Base-by-base conservation (phyloP, 371 early-diverging fungal genomes). In the Apophysomyces ossiformis region DNA sequence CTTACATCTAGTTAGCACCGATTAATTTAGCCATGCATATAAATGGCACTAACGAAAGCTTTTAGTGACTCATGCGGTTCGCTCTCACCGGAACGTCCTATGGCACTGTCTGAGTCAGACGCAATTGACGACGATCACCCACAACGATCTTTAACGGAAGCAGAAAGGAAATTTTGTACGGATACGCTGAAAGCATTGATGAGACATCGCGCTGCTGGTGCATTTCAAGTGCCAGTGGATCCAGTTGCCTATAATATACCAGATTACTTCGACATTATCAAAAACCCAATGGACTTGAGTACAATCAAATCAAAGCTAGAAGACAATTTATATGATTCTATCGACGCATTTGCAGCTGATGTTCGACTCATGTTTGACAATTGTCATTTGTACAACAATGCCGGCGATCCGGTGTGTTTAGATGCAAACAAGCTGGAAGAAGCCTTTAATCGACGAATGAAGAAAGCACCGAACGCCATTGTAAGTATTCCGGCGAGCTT, bases 211-310 rank as follows among this genome's bases (percentile, higher is more conserved):
- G 76, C 85, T 50, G 87, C 94, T 2, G 69, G 76, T 37, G 91
- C 93, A 2, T 99, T 99, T 73, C 75, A 93, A 11, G 75, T 69
- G 4, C 84, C 86, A 36, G 86, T 85, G 12, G 86, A 85, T 73
- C 78, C 78, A 7, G 66, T 81, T 21, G 45, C 62, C n/a, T 72
- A 73, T 35, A 75, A 77, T 50, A 77, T 76, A 58, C 83, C 84
- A 15, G 91, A 93, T 37, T 97, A 97, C 74, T 84, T 87, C 45
- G 90, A 91, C 26, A 83, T 95, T 38, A 87, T 99, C 74, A 98
- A 95, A 72, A 63, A 88, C 4, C 99, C 99, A 0, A 99, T 99
- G 99, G 99, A 99, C 71, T 84, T 99, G 18, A 89, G 93, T 1
- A 99, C 99, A 0, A 89, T 99, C 21, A 90, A 90, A 66, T 75